These are phyloP conservation scores for Vachellia collinsii DNA, from an alignment of 306 rosid species.

Conservation along the genomic window DNA sequence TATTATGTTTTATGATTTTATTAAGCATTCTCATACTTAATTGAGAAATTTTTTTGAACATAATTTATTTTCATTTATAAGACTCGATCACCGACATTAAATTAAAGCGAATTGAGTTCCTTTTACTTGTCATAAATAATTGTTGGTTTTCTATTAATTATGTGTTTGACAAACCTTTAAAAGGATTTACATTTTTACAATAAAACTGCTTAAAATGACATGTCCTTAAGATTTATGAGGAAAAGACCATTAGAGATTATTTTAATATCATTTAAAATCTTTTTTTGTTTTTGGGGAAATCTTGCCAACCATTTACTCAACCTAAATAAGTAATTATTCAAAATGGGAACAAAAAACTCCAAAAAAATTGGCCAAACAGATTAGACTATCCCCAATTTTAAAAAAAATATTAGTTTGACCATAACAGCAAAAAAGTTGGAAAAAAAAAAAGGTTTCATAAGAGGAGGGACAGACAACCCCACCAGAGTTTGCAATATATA, in stretches of 20 bases:
- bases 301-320: neutral
- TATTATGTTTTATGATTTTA: no score
- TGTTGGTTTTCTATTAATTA: neutral
- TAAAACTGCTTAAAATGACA: neutral
- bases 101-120: neutral
- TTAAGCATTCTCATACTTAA: no score
- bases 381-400: neutral
- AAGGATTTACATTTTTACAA: neutral
- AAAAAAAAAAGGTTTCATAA: neutral
- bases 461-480: neutral
- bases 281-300: neutral
- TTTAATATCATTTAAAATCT: neutral
- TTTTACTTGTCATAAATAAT: neutral
- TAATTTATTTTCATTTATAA: no score
- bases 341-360: neutral
- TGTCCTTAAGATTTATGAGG: neutral
- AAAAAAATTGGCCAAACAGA: neutral
- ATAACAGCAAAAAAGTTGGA: neutral
- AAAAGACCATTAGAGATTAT: neutral
- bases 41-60: no score
- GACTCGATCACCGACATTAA: no score
- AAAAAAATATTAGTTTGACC: neutral
- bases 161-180: neutral
- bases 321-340: neutral
- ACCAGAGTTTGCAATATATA: neutral